Conservation (phyloP, 495 filamentous ascomycete genomes). For the Penicillium goetzii region DNA sequence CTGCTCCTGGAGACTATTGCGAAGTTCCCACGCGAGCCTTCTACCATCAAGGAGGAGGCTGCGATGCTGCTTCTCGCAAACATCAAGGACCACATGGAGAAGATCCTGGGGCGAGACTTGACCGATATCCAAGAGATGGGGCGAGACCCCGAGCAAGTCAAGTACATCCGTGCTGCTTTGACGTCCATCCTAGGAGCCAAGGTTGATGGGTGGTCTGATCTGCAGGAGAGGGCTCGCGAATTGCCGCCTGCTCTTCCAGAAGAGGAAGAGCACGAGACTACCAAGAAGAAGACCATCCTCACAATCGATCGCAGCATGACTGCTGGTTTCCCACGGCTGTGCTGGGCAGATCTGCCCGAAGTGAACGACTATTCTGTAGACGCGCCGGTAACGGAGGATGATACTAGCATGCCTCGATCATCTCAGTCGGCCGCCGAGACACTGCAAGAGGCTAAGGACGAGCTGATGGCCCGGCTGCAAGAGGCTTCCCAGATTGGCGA, state of each 20-base stretch:
- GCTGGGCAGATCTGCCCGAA: slow-evolving; percentile 54
- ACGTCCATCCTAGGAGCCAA: slow-evolving; percentile 53
- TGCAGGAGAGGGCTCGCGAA: slow-evolving; percentile 49
- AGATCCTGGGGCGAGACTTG: slow-evolving; percentile 49
- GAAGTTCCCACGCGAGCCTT: slow-evolving; percentile 51
- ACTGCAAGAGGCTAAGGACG: slow-evolving; percentile 58
- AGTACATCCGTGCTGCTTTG: slow-evolving; percentile 50
- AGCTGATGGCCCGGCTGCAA: slow-evolving; percentile 61
- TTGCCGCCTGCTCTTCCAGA: slow-evolving; percentile 46
- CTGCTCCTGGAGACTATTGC: slow-evolving; percentile 52
- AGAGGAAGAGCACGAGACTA: slow-evolving; percentile 35
- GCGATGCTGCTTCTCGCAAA: slow-evolving; percentile 55
- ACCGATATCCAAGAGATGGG: slow-evolving; percentile 55
- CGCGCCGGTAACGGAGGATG: slow-evolving; percentile 48
- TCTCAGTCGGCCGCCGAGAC: slow-evolving; percentile 58
- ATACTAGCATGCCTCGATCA: slow-evolving; percentile 56
- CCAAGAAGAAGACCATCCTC: slow-evolving; percentile 49
- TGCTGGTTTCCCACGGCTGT: slow-evolving; percentile 49
- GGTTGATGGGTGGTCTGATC: slow-evolving; percentile 52
- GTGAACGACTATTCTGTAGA: slow-evolving; percentile 47
- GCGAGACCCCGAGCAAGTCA: slow-evolving; percentile 51
- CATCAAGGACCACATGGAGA: slow-evolving; percentile 57
- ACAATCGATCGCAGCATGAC: slow-evolving; percentile 51
- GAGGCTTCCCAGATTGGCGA: slow-evolving; percentile 51
- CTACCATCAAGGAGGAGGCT: slow-evolving; percentile 54